Evolutionary conservation across 208 protist genomes (phyloP), one percentile per base, ranked within the genome.

Genomic region (Herpetomonas muscarum): DNA sequence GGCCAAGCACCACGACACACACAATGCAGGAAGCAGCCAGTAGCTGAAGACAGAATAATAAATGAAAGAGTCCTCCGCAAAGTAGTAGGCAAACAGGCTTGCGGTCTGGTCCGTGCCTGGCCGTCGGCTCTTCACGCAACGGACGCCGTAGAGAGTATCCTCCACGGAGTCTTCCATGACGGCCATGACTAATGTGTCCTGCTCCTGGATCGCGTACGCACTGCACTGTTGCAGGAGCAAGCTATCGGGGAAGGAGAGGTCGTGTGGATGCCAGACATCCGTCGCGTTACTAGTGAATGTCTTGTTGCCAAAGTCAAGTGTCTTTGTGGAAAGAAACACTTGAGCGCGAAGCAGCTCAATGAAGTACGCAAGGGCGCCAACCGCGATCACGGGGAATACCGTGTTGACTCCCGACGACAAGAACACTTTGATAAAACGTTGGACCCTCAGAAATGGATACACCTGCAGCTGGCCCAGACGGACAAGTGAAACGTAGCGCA

Each of bases 281-380:
- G 25, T 60, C 7, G 47, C 36, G 60, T 37, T 54, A 10, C 25
- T 37, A 19, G 10, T 19, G 41, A 46, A 46, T 19, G 41, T 46
- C 22, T 6, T 5, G 17, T 46, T 46, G 9, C 17, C 41, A 46
- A 46, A 46, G 41, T 46, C 41, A 5, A 46, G 41, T 19, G 41
- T 7, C 41, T 46, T 12, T 15, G 64, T 59, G 36, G 85, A 74
- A 53, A 91, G 54, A 61, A 75, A 79, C 28, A 87, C 61, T 54
- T 92, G 85, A 26, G 85, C 68, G 3, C 77, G 70, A 56, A 92
- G 62, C 32, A 88, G 65, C 64, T 88, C 81, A 26, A 67, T 70
- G 15, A 76, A 56, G 70, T 76, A 88, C 9, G 69, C 45, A 22
- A 74, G 54, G 6, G 55, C 69, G 9, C 76, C 85, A 6, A 74